phyloP scores from a whole-genome alignment of 352 stramenopile species.

The Pythium monospermum region DNA sequence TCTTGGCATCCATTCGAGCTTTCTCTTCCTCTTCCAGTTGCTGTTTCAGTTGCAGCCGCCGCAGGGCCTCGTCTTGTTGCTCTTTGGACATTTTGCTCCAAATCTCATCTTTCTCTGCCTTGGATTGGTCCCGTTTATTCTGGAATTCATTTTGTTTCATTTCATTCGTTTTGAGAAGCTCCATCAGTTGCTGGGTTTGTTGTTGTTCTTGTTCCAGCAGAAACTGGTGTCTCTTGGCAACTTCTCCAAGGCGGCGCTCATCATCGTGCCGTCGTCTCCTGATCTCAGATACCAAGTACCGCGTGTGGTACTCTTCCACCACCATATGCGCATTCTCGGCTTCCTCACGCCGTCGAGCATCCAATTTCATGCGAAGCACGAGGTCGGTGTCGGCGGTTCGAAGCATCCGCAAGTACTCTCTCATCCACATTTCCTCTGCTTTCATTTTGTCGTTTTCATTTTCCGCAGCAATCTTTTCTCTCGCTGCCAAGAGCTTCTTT shows the following conservation, averaged over 20 bases:
- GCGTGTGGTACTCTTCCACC: constrained; percentile 49
- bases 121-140: constrained; percentile 16
- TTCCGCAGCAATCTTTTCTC: constrained; percentile 29
- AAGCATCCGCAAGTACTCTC: constrained; percentile 39
- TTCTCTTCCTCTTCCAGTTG: constrained; percentile 15
- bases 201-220: constrained; percentile 26
- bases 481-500: constrained; percentile 11
- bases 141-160: constrained; percentile 28
- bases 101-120: constrained; percentile 22
- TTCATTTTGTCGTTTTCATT: constrained; percentile 37
- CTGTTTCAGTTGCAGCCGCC: constrained; percentile 18
- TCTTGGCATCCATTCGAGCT: constrained; percentile 2
- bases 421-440: constrained; percentile 38
- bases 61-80: constrained; percentile 19
- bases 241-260: constrained; percentile 26
- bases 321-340: constrained; percentile 46
- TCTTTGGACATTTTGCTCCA: constrained; percentile 29
- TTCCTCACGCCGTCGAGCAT: constrained; percentile 29
- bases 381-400: constrained; percentile 30
- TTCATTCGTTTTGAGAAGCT: constrained; percentile 24
- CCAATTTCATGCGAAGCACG: constrained; percentile 27
- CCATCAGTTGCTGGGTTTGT: constrained; percentile 22
- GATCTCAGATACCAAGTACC: constrained; percentile 42
- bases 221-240: constrained; percentile 32
- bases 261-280: constrained; percentile 29